Evolutionary conservation across 163 green algal species (phyloP), one percentile per base, ranked within the genome.

Genomic region (Trebouxiophyceae sp.): DNA sequence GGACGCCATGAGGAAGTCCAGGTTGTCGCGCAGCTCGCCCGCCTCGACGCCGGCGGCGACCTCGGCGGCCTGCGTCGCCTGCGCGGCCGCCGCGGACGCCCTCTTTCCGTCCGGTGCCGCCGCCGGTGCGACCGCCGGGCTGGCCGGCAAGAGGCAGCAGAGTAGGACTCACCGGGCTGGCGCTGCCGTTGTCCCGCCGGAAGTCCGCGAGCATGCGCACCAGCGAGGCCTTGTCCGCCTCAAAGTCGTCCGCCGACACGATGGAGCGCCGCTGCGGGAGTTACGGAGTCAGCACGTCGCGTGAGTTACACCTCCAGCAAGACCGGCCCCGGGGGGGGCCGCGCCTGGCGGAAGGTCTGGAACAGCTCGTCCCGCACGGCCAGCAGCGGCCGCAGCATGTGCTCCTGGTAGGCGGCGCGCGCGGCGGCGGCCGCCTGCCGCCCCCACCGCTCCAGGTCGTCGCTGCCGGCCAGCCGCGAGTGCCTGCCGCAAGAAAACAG

Each of bases 171-270:
- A 45, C 31, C 57, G 20, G 24, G n/a, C 33, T 26, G 61, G 28
- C 26, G 22, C n/a, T 33, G 32, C 1, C 28, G 24, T 45, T 66
- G 64, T 87, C 81, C 1, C 23, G 3, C 50, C 86, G 61, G 44
- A 96, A 96, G 26, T 89, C 82, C 16, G 44, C 45, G 22, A 95
- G 83, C 89, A 95, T 96, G 60, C 88, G 79, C 62, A 79, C 34
- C 65, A 96, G 78, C 8, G 77, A 87, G 46, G 82, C 69, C 45
- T 84, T 80, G 61, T 89, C 83, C 7, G 72, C 73, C 57, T 84
- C 72, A 64, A 88, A 92, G 19, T 91, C 86, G 0, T 80, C 69
- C 29, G 63, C 57, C 24, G 71, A 84, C 6, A 93, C 83, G 34
- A 92, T 87, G 71, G 68, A 78, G 28, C 86, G 80, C 54, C 62